Percentiles rank a stretch among this genome's conserved stretches.
phyloP scores from a whole-genome alignment of 305 asterid species.

The Fraxinus platypoda region DNA sequence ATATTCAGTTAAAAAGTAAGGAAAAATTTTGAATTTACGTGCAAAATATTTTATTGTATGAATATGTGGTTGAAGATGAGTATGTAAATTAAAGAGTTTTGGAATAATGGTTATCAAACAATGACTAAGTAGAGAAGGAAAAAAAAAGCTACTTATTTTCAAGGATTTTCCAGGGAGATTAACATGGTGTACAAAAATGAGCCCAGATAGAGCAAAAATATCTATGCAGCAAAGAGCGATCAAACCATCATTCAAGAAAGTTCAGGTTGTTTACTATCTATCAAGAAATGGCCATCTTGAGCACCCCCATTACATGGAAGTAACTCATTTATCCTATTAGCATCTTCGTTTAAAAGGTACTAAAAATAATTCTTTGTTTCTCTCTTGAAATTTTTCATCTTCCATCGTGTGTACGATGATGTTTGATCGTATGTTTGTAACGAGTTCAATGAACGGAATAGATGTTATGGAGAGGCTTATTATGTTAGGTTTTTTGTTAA shows the following conservation, averaged over 20 bases:
- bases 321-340: slow-evolving; percentile 58
- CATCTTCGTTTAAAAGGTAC: slow-evolving; percentile 76
- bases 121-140: not conserved
- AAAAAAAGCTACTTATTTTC: not conserved
- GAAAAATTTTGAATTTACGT: too few species aligned
- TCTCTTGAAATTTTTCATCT: too few species aligned
- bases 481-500: too few species aligned
- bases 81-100: too few species aligned
- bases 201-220: slow-evolving; percentile 36
- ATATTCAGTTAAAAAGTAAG: too few species aligned
- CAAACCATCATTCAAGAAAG: slow-evolving; percentile 55
- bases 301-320: slow-evolving; percentile 85
- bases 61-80: too few species aligned
- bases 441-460: slow-evolving; percentile 10
- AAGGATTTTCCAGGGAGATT: slow-evolving; percentile 38
- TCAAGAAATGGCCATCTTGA: slow-evolving; percentile 84
- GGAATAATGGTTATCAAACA: too few species aligned
- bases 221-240: slow-evolving; percentile 13
- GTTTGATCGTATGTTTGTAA: not conserved
- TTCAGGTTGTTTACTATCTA: slow-evolving; percentile 70
- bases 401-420: not conserved
- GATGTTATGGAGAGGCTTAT: slow-evolving; percentile 66
- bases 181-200: slow-evolving; percentile 38
- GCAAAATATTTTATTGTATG: too few species aligned
- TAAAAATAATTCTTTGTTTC: not conserved